phyloP scores from a whole-genome alignment of 1,139 yeast species.

The Geotrichum restrictum region DNA sequence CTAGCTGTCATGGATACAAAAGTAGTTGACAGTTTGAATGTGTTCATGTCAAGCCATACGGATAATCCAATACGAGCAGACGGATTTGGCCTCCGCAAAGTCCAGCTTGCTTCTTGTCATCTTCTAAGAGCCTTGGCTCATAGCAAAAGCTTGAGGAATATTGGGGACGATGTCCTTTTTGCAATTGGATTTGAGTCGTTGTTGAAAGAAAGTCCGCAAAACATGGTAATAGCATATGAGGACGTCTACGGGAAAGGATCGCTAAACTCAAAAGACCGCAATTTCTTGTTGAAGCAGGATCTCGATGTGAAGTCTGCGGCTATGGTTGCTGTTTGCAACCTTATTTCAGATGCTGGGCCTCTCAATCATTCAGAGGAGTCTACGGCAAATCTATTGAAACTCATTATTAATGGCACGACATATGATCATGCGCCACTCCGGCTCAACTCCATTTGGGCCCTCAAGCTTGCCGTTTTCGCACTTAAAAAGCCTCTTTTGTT shows the following conservation, averaged over 20 bases:
- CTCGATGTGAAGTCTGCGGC: slow-evolving; percentile 54
- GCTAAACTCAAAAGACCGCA: slow-evolving; percentile 29
- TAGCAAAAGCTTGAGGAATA: slow-evolving; percentile 66
- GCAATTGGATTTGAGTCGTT: slow-evolving; percentile 48
- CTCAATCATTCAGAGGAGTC: slow-evolving; percentile 36
- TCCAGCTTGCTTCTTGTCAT: slow-evolving; percentile 47
- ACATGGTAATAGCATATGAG: slow-evolving; percentile 14
- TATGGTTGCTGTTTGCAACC: slow-evolving; percentile 69
- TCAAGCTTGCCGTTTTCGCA: slow-evolving; percentile 53
- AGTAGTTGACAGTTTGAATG: slow-evolving; percentile 32
- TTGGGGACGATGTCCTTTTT: slow-evolving; percentile 56
- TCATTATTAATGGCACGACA: slow-evolving; percentile 43
- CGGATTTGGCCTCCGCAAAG: slow-evolving; percentile 27
- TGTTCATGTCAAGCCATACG: slow-evolving; percentile 29
- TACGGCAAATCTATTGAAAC: slow-evolving; percentile 52
- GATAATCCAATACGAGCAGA: slow-evolving; percentile 20
- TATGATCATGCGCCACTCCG: slow-evolving; percentile 40
- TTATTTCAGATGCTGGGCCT: slow-evolving; percentile 68
- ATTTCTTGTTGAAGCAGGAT: slow-evolving; percentile 35
- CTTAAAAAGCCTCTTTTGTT: slow-evolving; percentile 40
- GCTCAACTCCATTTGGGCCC: slow-evolving; percentile 52
- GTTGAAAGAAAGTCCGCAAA: slow-evolving; percentile 32
- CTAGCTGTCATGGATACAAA: slow-evolving; percentile 35
- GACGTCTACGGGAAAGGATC: slow-evolving; percentile 17
- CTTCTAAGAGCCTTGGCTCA: slow-evolving; percentile 69